Conservation (phyloP, 2,329 filamentous ascomycete species). For the Podosphaera fusca region DNA sequence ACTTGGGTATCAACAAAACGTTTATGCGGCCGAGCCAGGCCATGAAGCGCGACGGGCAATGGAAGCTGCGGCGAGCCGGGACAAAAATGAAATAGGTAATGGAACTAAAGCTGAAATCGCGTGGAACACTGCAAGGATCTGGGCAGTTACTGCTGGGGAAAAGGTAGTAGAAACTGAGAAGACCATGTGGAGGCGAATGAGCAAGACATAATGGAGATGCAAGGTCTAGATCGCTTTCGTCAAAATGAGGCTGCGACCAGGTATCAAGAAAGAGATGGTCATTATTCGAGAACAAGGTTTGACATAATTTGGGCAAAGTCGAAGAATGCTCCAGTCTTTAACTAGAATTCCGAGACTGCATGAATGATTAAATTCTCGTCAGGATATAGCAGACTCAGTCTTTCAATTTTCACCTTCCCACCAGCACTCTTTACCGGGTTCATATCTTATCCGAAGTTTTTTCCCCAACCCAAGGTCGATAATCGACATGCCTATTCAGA, state of each 20-base stretch:
- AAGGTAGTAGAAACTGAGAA: constrained; percentile 33
- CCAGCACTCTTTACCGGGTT: no score
- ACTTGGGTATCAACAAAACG: constrained; percentile 31
- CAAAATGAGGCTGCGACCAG: not conserved
- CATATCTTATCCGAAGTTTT: no score
- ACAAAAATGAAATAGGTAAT: constrained; percentile 11
- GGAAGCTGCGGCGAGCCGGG: constrained; percentile 6
- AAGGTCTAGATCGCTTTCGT: constrained; percentile 6
- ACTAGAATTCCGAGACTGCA: no score
- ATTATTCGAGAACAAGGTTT: no score
- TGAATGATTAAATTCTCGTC: no score
- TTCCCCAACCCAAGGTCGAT: no score
- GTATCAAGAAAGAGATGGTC: no score
- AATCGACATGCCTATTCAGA: no score
- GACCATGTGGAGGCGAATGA: constrained; percentile 40
- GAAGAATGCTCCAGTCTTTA: no score
- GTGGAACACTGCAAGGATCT: constrained; percentile 33
- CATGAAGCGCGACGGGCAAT: constrained; percentile 20
- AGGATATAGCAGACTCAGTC: no score
- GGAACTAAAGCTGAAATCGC: constrained; percentile 19
- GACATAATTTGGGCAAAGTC: no score
- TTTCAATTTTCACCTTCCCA: no score
- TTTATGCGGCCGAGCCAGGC: constrained; percentile 27
- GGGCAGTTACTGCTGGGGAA: constrained; percentile 31
- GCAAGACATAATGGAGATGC: constrained; percentile 18